Conservation (phyloP, 2,329 filamentous ascomycete genomes). For the Neonectria coccinea region DNA sequence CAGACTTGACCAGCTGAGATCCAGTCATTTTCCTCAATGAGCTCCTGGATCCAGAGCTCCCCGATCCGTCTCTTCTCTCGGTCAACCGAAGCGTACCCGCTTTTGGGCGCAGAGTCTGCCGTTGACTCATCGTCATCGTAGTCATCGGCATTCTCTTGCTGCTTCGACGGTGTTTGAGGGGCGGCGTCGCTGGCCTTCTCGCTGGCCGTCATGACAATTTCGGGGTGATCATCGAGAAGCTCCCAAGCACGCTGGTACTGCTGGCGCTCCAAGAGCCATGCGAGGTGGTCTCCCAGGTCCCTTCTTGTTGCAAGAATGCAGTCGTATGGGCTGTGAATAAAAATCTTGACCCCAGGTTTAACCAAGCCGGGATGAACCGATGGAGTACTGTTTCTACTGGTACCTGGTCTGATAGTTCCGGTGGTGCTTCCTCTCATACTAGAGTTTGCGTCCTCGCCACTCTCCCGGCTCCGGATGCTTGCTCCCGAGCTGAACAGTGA, state of each 20-base stretch:
- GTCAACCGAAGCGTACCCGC: conserved; percentile 75
- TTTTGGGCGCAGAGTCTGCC: conserved; percentile 69
- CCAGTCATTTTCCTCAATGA: conserved; percentile 83
- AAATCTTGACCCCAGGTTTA: conserved; percentile 76
- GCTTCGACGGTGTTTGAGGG: conserved; percentile 57
- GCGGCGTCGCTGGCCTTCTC: conserved; percentile 56
- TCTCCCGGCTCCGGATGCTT: conserved; percentile 75
- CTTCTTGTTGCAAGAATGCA: conserved; percentile 92
- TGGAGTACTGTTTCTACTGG: conserved; percentile 43
- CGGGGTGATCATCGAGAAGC: conserved; percentile 87
- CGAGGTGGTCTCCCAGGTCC: conserved; percentile 85
- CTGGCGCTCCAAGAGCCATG: conserved; percentile 85
- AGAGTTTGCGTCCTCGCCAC: conserved; percentile 68
- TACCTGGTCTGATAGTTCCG: conserved; percentile 46
- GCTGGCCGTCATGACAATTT: conserved; percentile 64
- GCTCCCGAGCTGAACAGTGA: conserved; percentile 88
- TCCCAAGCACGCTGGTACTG: conserved; percentile 90
- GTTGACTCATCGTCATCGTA: conserved; percentile 77
- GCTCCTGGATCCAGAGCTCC: conserved; percentile 91
- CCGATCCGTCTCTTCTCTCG: conserved; percentile 92
- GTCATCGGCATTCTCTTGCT: conserved; percentile 62
- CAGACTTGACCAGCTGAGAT: conserved; percentile 80
- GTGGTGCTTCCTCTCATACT: conserved; percentile 57
- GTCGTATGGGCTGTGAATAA: conserved; percentile 96
- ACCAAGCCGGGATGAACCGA: conserved; percentile 66